These are phyloP conservation scores for Chlorella sp. DNA, from an alignment of 139 green algal species.

Conservation along the genomic window DNA sequence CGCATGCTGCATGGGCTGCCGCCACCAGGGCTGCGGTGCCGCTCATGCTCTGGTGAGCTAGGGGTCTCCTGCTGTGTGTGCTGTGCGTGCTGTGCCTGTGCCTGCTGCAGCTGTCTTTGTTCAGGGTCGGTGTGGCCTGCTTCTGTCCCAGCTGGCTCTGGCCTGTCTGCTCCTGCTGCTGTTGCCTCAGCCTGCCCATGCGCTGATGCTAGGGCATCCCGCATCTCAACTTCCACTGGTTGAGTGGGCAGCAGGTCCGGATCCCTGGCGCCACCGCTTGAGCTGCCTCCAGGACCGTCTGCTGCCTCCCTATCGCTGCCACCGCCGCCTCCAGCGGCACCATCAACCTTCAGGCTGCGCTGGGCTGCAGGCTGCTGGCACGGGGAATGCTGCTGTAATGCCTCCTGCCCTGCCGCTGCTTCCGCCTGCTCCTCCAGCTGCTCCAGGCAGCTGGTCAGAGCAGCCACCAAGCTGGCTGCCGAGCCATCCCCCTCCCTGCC, in stretches of 20 bases:
- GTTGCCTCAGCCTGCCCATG: not conserved
- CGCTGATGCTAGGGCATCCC: not conserved
- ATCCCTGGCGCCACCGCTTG: not conserved
- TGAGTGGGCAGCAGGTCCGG: slow-evolving; percentile 8
- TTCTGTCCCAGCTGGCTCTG: not conserved
- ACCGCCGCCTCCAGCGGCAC: not conserved
- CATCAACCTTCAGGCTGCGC: too few relatives aligned
- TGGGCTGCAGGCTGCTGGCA: not conserved
- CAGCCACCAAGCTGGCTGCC: not conserved
- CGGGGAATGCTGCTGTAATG: not conserved
- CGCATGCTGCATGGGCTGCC: not conserved
- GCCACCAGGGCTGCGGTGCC: too few relatives aligned
- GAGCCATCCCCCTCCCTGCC: not conserved
- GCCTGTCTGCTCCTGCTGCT: not conserved
- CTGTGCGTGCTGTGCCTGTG: not conserved
- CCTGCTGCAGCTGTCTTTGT: not conserved
- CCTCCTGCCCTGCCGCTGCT: not conserved
- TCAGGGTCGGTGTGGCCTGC: not conserved
- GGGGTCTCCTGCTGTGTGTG: not conserved
- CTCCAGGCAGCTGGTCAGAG: slow-evolving; percentile 4
- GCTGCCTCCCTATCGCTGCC: not conserved
- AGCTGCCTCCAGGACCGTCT: not conserved
- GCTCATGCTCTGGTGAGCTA: too few relatives aligned
- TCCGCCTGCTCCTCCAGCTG: not conserved
- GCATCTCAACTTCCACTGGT: not conserved